Base-by-base conservation (phyloP, 2,329 filamentous ascomycete species). In the Magnaporthiopsis incrustans region DNA sequence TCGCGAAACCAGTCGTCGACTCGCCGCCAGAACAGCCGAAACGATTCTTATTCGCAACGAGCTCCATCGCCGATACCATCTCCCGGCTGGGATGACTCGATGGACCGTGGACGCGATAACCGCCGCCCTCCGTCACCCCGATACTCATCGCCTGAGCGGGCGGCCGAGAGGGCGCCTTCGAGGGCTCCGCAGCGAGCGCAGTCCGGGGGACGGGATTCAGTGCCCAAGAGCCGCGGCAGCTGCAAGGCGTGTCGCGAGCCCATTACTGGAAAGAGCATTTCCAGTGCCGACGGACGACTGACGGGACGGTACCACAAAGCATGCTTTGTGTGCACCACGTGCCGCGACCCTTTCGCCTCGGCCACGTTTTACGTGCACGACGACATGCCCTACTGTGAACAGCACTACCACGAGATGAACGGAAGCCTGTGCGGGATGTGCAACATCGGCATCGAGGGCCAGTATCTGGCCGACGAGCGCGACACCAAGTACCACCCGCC, bases 291-390 rank as follows among this genome's bases (percentile, higher is more conserved):
- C 70, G 95, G 95, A 22, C 88, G 93, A 30, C 81, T 99, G 30
- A 96, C 91, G 0, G 95, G 95, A 12, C 89, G 92, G 67, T 99
- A 97, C 75, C 95, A 99, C 81, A 96, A 96, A 75, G 85, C 89
- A 5, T 99, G 94, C 75, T 98, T 99, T 73, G 90, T 94, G 14
- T 99, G 95, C 81, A 85, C 86, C 5, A 92, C 89, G 1, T 99
- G 95, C 78, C 80, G 81, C 14, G 83, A 87, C 63, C 89, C 92
- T 0, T 99, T 98, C 72, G 81, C 87, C 26, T 96, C 92, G 0
- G 85, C 91, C 1, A 92, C 95, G 65, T 98, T 98, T 71, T 99
- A 99, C 73, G 93, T 99, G 14, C 85, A 92, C 66, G 78, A 89
- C 68, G 92, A 99, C 76, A 83, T 86, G 65, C 95, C 95, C 0